These are phyloP conservation scores for Apiospora hydei DNA, from an alignment of 2,329 filamentous ascomycete genomes.

Conservation along the genomic window DNA sequence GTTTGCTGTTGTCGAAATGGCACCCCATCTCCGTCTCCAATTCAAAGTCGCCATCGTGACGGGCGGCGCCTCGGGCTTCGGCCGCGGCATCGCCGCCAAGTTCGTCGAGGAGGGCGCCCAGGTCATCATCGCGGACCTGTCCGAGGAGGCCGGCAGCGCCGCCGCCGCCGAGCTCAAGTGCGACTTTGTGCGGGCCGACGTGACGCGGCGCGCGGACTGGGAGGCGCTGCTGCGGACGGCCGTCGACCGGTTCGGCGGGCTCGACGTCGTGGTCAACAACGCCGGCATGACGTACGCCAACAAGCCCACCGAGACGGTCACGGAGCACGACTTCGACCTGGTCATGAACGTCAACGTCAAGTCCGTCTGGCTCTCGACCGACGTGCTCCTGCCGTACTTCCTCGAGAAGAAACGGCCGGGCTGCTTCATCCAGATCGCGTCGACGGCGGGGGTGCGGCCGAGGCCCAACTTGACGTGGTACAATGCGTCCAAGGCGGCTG, in stretches of 20 bases:
- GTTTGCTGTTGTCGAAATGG: conserved; percentile 25
- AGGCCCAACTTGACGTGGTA: conserved; percentile 73
- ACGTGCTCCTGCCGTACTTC: conserved; percentile 67
- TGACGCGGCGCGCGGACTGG: conserved; percentile 62
- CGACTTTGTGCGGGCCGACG: conserved; percentile 54
- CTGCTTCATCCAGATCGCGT: conserved; percentile 71
- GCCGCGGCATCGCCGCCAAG: conserved; percentile 65
- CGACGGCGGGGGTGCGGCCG: conserved; percentile 67
- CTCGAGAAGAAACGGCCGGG: conserved; percentile 63
- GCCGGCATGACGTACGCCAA: conserved; percentile 66
- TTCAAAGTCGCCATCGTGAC: conserved; percentile 53
- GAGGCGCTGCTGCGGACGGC: conserved; percentile 53
- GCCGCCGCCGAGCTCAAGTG: conserved; percentile 54
- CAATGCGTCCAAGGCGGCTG: conserved; percentile 72
- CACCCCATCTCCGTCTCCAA: conserved; percentile 42
- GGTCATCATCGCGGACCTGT: conserved; percentile 69
- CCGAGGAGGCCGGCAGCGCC: conserved; percentile 56
- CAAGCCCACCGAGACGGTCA: conserved; percentile 69
- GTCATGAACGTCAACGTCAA: conserved; percentile 75
- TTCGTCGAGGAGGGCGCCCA: conserved; percentile 66
- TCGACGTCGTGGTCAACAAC: conserved; percentile 69
- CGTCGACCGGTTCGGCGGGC: conserved; percentile 53
- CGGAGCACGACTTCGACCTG: conserved; percentile 70
- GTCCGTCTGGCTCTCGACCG: conserved; percentile 67
- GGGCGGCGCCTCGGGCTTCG: conserved; percentile 69